A percentile compares a stretch with the other conserved stretches of the same genome.
These are phyloP conservation scores for Cercospora sesami DNA, from an alignment of 2,329 filamentous ascomycete genomes.

Conservation along the genomic window DNA sequence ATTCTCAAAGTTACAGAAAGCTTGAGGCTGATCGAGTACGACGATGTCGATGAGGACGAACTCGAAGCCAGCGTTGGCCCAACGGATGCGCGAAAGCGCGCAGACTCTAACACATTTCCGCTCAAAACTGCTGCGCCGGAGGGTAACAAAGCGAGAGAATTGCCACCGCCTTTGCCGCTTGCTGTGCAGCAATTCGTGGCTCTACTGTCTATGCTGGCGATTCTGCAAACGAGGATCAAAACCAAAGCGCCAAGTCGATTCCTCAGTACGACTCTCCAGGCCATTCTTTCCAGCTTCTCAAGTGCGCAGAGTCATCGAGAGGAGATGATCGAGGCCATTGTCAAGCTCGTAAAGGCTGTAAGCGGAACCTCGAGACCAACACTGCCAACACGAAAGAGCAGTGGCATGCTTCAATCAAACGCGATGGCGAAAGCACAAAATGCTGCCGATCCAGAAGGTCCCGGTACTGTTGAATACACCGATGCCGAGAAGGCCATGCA, in stretches of 20 bases:
- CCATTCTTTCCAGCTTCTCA: slow-evolving; percentile 67
- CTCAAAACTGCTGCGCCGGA: slow-evolving; percentile 31
- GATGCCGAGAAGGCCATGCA: slow-evolving; percentile 62
- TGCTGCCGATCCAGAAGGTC: slow-evolving; percentile 59
- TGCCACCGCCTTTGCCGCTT: slow-evolving; percentile 41
- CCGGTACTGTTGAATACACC: slow-evolving; percentile 44
- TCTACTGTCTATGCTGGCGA: slow-evolving; percentile 69
- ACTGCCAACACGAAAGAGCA: slow-evolving; percentile 59
- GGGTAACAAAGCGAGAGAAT: slow-evolving; percentile 34
- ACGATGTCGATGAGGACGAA: slow-evolving; percentile 55
- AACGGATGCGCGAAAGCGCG: slow-evolving; percentile 22
- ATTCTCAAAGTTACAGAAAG: slow-evolving; percentile 77
- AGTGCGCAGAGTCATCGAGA: slow-evolving; percentile 56
- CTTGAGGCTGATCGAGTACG: slow-evolving; percentile 60
- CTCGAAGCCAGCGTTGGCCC: slow-evolving; percentile 3
- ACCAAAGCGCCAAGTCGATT: slow-evolving; percentile 78
- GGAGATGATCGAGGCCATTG: slow-evolving; percentile 68
- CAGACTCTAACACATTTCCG: slow-evolving; percentile 34
- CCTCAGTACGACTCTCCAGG: slow-evolving; percentile 72
- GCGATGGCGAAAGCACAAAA: slow-evolving; percentile 30
- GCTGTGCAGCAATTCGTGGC: slow-evolving; percentile 63
- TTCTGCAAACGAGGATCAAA: slow-evolving; percentile 71
- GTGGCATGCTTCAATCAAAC: slow-evolving; percentile 37
- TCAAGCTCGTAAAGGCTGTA: slow-evolving; percentile 69
- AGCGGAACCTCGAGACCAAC: slow-evolving; percentile 67